Evolutionary conservation across 345 rosid species (phyloP), one percentile per base, ranked within the genome.

Genomic region (Eucalyptus erythrocorys): DNA sequence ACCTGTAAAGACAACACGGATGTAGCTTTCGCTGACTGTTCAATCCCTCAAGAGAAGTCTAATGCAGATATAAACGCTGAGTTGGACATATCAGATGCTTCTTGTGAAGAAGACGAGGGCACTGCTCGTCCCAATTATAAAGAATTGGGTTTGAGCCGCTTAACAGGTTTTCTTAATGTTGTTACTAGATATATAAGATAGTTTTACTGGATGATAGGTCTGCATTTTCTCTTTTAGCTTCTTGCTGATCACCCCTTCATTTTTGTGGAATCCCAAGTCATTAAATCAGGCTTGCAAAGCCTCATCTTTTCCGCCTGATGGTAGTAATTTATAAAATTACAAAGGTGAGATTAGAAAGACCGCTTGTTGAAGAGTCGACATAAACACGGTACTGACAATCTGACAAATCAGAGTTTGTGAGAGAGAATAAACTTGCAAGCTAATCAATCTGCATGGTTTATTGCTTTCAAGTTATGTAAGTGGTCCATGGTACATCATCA

Each of bases 41-140:
- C 97, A 89, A 92, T 90, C 86, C 87, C 94, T 81, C 99, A 98
- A 95, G 99, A 98, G 94, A 98, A 94, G 94, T 94, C 98, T 88
- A 96, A 96, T 92, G 97, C 93, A 88, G 99, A 98, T 80, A 98
- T 98, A 88, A 98, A 98, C 90, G 95, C 93, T 13, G 99, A 98
- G 94, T 93, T 98, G 93, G 99, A 98, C 88, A 87, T 98, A 93
- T 95, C 99, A 86, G 95, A 97, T 89, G 95, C 91, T 40, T 87
- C 91, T 87, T 34, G 91, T 79, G 99, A 97, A 88, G 99, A 97
- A 91, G 99, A 96, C 87, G 96, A 92, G 87, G 93, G 87, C 90
- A 95, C 94, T 93, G 90, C 92, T 86, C 91, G 87, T 89, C 88
- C 86, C 66, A 93, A 94, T 90, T 89, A 91, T 84, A 92, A 89